Conservation (phyloP, 768 basidiomycete genomes). For the Mrakia hoshinonis region DNA sequence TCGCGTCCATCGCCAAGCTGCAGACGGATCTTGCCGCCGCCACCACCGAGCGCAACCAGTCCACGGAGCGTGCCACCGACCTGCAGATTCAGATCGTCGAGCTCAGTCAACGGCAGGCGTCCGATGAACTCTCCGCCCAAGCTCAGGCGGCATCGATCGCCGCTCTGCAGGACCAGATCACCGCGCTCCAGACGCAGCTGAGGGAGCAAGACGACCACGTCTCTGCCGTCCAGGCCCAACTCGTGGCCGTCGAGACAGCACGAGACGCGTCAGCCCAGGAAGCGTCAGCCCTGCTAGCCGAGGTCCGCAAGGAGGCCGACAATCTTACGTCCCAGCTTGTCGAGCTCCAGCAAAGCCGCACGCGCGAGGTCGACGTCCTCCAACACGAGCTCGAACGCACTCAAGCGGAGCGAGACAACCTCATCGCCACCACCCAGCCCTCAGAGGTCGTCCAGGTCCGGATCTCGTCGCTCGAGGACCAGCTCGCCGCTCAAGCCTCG, state of each 20-base stretch:
- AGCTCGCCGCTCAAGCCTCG: neutral
- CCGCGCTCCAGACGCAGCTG: conserved; percentile 5
- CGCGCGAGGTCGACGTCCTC: neutral
- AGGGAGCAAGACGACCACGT: conserved; percentile 7
- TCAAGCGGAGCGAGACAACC: neutral
- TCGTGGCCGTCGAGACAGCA: neutral
- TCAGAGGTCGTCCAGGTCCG: neutral
- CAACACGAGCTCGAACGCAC: neutral
- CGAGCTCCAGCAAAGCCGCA: neutral
- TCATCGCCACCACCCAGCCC: neutral
- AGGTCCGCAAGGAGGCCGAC: neutral
- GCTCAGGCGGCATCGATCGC: neutral
- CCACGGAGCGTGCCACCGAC: neutral
- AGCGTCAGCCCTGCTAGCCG: neutral
- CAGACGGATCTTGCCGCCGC: neutral
- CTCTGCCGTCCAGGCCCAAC: conserved; percentile 2
- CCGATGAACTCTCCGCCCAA: neutral
- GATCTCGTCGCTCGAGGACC: neutral
- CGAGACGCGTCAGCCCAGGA: neutral
- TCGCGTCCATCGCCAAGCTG: neutral
- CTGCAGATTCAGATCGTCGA: neutral
- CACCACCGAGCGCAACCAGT: neutral
- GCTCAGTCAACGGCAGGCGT: neutral
- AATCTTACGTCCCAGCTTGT: neutral
- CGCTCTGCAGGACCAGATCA: neutral